Evolutionary conservation across 192 early-diverging fungal genomes (phyloP).

Genomic region (Dissophora ornata): DNA sequence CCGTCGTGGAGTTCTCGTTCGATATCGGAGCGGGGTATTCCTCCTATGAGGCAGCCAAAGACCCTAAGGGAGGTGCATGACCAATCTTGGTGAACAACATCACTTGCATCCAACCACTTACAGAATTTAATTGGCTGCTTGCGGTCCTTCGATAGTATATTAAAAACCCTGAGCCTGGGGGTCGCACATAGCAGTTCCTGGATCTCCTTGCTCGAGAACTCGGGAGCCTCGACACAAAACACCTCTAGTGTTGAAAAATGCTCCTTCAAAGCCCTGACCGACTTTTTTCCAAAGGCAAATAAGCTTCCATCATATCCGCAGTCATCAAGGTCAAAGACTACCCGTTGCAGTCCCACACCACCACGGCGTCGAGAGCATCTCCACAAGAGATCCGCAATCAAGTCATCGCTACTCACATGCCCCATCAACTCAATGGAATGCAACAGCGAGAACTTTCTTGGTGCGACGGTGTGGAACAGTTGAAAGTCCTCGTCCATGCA

Average conservation of each 20-base stretch:
- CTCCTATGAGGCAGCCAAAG: slow-evolving; percentile 11
- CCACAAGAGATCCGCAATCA: neutral
- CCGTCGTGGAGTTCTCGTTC: neutral
- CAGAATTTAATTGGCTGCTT: neutral
- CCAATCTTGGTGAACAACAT: slow-evolving; percentile 1
- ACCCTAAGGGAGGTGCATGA: slow-evolving; percentile 6
- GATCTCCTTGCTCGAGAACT: slow-evolving; percentile 4
- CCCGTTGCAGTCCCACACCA: slow-evolving; percentile 2
- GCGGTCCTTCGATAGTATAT: slow-evolving; percentile 6
- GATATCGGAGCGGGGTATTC: neutral
- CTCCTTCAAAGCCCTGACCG: slow-evolving; percentile 4
- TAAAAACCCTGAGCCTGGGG: slow-evolving; percentile 7
- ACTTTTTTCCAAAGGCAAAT: slow-evolving; percentile 12
- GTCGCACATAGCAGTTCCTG: slow-evolving; percentile 14
- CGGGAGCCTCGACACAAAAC: slow-evolving; percentile 4
- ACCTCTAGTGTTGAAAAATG: slow-evolving; percentile 11
- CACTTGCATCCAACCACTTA: slow-evolving; percentile 3
- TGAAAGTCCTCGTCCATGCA: slow-evolving; percentile 1
- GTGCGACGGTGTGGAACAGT: neutral
- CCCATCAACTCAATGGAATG: slow-evolving; percentile 3
- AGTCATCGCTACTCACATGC: neutral
- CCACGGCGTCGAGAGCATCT: slow-evolving; percentile 10
- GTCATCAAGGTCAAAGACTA: slow-evolving; percentile 1
- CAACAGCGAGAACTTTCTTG: neutral
- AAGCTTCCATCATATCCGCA: neutral